Conservation (phyloP, 2,329 filamentous ascomycete genomes). For the Alternaria sp. region DNA sequence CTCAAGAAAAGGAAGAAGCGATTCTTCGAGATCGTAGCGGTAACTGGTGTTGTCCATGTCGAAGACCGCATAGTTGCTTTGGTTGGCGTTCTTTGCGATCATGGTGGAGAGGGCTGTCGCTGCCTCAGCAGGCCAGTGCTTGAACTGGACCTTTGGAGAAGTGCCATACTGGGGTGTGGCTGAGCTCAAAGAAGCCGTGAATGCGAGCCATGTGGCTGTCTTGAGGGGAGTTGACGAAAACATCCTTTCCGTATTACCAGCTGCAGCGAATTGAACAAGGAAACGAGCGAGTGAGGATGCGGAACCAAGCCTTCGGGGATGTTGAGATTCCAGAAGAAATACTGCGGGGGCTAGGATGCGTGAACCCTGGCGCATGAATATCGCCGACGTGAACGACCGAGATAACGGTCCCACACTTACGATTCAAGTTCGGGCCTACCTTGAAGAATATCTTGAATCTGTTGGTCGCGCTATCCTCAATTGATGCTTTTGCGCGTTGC, state of each 20-base stretch:
- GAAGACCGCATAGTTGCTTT: slow-evolving; percentile 41
- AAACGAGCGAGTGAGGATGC: neutral
- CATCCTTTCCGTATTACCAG: neutral
- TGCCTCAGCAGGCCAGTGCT: slow-evolving; percentile 36
- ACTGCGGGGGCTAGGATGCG: neutral
- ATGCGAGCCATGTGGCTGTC: slow-evolving; percentile 30
- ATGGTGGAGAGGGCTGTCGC: slow-evolving; percentile 34
- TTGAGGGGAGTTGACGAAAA: slow-evolving; percentile 11
- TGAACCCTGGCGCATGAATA: slow-evolving; percentile 5
- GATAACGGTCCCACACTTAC: slow-evolving; percentile 4
- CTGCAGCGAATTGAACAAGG: neutral
- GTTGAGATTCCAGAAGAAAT: neutral
- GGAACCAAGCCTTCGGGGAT: slow-evolving; percentile 1
- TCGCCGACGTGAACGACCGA: slow-evolving; percentile 20
- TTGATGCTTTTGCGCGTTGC: slow-evolving; percentile 3
- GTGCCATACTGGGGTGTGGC: slow-evolving; percentile 24
- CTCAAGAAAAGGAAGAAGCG: slow-evolving; percentile 37
- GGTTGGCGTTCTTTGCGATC: slow-evolving; percentile 38
- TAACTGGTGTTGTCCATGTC: slow-evolving; percentile 44
- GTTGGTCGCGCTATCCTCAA: neutral
- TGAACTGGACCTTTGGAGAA: slow-evolving; percentile 25
- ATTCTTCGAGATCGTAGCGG: slow-evolving; percentile 39
- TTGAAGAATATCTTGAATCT: slow-evolving; percentile 6
- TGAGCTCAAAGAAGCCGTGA: slow-evolving; percentile 2
- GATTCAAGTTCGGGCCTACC: slow-evolving; percentile 8